A percentile compares a stretch with the other conserved stretches of the same genome.
Evolutionary conservation across 352 stramenopile genomes (phyloP).

Genomic region (Thalassiosira livingstoniorum): DNA sequence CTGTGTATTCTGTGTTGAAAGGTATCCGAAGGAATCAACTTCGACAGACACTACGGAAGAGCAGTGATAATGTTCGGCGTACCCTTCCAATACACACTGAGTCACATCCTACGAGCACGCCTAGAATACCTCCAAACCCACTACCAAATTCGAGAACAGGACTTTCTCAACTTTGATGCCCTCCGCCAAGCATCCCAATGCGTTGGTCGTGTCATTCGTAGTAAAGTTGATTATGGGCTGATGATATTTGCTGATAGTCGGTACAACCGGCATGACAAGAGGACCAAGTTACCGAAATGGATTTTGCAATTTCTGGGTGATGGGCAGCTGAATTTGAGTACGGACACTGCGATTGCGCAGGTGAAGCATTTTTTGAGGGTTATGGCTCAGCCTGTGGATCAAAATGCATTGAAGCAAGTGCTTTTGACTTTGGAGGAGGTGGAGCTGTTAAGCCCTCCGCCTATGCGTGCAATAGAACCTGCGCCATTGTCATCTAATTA

Average conservation of each 20-base stretch:
- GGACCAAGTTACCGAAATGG: slow-evolving; percentile 97
- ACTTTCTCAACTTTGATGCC: slow-evolving; percentile 99
- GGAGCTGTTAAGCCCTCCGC: slow-evolving; percentile 14
- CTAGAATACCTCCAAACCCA: slow-evolving; percentile 96
- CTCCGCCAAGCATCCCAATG: slow-evolving; percentile 96
- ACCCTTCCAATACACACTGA: slow-evolving; percentile 99
- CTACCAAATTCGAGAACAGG: slow-evolving; percentile 88
- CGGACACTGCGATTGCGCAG: slow-evolving; percentile 95
- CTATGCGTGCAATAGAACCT: not conserved
- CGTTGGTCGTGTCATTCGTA: slow-evolving; percentile 96
- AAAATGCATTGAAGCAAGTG: slow-evolving; percentile 92
- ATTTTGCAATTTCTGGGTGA: slow-evolving; percentile 97
- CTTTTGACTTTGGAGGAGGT: slow-evolving; percentile 92
- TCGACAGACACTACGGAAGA: slow-evolving; percentile 98
- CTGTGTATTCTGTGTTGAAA: slow-evolving; percentile 31
- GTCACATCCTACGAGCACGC: slow-evolving; percentile 90
- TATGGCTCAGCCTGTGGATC: slow-evolving; percentile 96
- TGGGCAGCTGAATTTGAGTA: slow-evolving; percentile 95
- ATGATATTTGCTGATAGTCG: slow-evolving; percentile 98
- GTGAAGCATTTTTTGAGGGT: slow-evolving; percentile 95
- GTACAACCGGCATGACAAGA: slow-evolving; percentile 98
- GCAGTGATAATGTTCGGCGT: slow-evolving; percentile 98
- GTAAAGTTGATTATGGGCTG: slow-evolving; percentile 99
- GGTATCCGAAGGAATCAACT: slow-evolving; percentile 99
- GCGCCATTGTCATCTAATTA: no score